Evolutionary conservation across 2,329 filamentous ascomycete genomes (phyloP).

Genomic region (Fusarium sp.): DNA sequence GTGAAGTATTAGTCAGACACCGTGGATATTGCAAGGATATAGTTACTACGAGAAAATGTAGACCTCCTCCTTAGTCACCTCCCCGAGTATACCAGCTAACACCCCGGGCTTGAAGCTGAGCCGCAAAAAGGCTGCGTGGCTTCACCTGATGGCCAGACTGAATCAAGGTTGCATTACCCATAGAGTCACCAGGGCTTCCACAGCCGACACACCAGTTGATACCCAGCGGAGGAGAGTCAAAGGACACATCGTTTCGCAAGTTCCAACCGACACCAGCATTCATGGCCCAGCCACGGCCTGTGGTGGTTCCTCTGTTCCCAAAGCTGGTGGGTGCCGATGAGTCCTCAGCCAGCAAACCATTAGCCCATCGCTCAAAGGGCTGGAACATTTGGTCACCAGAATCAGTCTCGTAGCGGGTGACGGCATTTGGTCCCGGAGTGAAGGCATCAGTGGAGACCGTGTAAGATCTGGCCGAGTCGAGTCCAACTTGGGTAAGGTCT

Average conservation of each 20-base stretch:
- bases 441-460: constrained; percentile 7
- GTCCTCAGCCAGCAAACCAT: constrained; percentile 14
- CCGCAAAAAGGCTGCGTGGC: neutral
- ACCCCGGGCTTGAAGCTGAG: neutral
- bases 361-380: constrained; percentile 16
- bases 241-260: neutral
- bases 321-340: neutral
- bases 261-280: constrained; percentile 29
- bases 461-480: constrained; percentile 12
- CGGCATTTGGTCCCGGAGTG: constrained; percentile 18
- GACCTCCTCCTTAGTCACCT: neutral
- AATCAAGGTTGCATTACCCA: neutral
- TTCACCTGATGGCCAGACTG: neutral
- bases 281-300: constrained; percentile 17
- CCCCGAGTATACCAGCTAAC: neutral
- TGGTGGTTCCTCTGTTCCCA: constrained; percentile 4
- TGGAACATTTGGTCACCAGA: constrained; percentile 9
- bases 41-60: neutral
- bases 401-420: constrained; percentile 12
- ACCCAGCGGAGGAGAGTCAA: constrained; percentile 20
- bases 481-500: constrained; percentile 16
- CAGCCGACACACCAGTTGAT: constrained; percentile 27
- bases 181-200: neutral
- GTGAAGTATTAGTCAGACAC: neutral
- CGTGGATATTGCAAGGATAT: neutral